Conservation (phyloP, 495 filamentous ascomycete genomes). For the Astrothelium subdiscretum region DNA sequence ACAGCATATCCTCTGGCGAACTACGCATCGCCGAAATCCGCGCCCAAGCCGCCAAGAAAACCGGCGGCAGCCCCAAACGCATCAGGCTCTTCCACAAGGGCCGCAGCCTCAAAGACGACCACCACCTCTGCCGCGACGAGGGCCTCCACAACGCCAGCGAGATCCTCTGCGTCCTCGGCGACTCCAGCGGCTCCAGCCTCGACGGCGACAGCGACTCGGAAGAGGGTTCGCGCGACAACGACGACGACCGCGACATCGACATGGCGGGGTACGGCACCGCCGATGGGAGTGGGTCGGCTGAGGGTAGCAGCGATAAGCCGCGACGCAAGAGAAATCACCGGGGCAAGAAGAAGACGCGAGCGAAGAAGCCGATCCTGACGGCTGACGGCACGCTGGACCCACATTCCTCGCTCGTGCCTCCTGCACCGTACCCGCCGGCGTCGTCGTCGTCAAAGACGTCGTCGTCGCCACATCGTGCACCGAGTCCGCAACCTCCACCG, state of each 20-base stretch:
- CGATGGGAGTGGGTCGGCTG: conserved; percentile 44
- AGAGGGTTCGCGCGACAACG: conserved; percentile 24
- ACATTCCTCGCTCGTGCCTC: conserved; percentile 12
- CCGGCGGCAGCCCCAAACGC: conserved; percentile 45
- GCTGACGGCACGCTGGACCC: conserved; percentile 18
- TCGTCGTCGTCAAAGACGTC: too few relatives aligned
- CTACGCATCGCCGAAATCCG: conserved; percentile 58
- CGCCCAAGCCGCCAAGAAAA: conserved; percentile 49
- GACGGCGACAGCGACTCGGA: conserved; percentile 9
- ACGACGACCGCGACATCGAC: conserved; percentile 38
- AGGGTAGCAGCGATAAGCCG: conserved; percentile 43
- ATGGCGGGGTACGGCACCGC: conserved; percentile 34
- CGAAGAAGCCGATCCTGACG: conserved; percentile 8
- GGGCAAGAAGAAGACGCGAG: conserved; percentile 16
- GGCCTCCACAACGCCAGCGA: conserved; percentile 53
- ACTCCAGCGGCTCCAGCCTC: conserved; percentile 20
- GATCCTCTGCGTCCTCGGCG: conserved; percentile 52
- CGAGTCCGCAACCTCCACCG: conserved; percentile 15
- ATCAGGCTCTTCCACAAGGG: conserved; percentile 79
- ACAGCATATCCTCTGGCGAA: conserved; percentile 66
- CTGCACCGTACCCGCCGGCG: neutral
- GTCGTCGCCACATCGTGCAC: conserved; percentile 19
- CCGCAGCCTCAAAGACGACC: conserved; percentile 55
- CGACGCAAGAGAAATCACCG: conserved; percentile 37
- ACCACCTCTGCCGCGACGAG: conserved; percentile 54